phyloP scores from a whole-genome alignment of 306 rosid genomes.

The Herpetospermum pedunculosum region DNA sequence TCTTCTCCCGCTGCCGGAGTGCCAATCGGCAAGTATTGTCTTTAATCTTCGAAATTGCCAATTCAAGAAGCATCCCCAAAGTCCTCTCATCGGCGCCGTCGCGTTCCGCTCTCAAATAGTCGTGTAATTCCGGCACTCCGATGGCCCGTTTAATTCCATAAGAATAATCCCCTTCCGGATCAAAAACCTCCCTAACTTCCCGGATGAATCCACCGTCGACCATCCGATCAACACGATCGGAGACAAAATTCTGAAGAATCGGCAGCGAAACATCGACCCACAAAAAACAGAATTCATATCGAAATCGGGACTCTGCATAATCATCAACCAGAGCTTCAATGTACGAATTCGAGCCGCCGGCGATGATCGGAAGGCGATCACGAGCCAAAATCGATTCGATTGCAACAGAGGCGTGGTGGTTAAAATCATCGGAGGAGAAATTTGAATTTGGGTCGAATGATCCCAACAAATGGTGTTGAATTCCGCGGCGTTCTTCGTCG shows the following conservation, averaged over 20 bases:
- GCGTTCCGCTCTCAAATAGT: constrained; percentile 2
- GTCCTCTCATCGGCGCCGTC: neutral
- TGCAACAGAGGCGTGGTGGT: neutral
- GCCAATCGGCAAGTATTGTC: constrained; percentile 10
- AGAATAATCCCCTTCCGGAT: constrained; percentile 8
- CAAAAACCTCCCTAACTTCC: constrained; percentile 7
- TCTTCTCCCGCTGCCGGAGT: neutral
- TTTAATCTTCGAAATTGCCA: constrained; percentile 1
- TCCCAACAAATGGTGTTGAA: constrained; percentile 11
- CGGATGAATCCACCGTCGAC: constrained; percentile 6
- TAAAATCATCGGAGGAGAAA: constrained; percentile 3
- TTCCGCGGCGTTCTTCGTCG: constrained; percentile 11
- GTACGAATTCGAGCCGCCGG: constrained; percentile 15
- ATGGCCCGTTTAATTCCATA: constrained; percentile 9
- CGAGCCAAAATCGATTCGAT: constrained; percentile 5
- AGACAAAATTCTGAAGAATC: constrained; percentile 1
- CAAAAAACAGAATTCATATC: constrained; percentile 12
- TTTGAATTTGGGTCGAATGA: neutral
- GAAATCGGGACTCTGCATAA: neutral
- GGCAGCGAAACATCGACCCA: constrained; percentile 13
- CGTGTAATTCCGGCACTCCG: constrained; percentile 14
- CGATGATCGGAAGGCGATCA: constrained; percentile 9
- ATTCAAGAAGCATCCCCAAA: neutral
- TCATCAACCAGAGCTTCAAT: constrained; percentile 7
- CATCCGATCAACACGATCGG: constrained; percentile 11